Evolutionary conservation across 2,329 filamentous ascomycete species (phyloP).

Genomic region (Talaromyces sp.): DNA sequence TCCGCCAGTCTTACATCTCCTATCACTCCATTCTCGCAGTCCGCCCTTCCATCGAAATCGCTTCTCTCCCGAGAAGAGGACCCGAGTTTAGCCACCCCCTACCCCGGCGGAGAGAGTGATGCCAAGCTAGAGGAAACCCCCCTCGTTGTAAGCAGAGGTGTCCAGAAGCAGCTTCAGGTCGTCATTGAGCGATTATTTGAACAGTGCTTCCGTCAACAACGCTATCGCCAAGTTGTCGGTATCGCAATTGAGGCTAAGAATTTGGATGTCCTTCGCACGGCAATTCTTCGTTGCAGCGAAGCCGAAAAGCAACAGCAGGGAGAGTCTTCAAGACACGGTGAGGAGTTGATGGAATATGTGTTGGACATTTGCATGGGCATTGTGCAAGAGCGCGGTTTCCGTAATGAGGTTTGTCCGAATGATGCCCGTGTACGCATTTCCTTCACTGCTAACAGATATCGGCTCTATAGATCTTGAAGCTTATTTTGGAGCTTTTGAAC

Average conservation of each 20-base stretch:
- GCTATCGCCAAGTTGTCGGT: constrained; percentile 92
- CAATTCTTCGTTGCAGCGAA: constrained; percentile 83
- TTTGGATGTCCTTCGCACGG: constrained; percentile 76
- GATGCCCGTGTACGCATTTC: not conserved
- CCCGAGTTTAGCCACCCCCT: constrained; percentile 53
- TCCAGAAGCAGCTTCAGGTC: constrained; percentile 72
- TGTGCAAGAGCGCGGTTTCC: constrained; percentile 84
- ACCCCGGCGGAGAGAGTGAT: constrained; percentile 54
- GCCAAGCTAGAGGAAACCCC: constrained; percentile 53
- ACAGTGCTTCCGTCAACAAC: constrained; percentile 76
- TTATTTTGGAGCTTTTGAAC: constrained; percentile 93
- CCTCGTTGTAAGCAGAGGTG: constrained; percentile 66
- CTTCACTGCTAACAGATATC: constrained; percentile 1
- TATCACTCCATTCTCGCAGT: constrained; percentile 93
- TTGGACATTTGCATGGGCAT: constrained; percentile 96
- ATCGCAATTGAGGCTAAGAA: constrained; percentile 95
- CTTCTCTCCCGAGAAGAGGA: constrained; percentile 78
- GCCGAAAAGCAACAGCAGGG: constrained; percentile 67
- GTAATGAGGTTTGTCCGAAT: constrained; percentile 56
- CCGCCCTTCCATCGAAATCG: constrained; percentile 87
- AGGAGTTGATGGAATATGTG: constrained; percentile 96
- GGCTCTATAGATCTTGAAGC: constrained; percentile 64
- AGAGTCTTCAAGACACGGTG: constrained; percentile 59
- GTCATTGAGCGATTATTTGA: constrained; percentile 90
- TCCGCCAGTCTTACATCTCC: constrained; percentile 71